phyloP scores from a whole-genome alignment of 257 asterid species.

The Voacanga thouarsii region DNA sequence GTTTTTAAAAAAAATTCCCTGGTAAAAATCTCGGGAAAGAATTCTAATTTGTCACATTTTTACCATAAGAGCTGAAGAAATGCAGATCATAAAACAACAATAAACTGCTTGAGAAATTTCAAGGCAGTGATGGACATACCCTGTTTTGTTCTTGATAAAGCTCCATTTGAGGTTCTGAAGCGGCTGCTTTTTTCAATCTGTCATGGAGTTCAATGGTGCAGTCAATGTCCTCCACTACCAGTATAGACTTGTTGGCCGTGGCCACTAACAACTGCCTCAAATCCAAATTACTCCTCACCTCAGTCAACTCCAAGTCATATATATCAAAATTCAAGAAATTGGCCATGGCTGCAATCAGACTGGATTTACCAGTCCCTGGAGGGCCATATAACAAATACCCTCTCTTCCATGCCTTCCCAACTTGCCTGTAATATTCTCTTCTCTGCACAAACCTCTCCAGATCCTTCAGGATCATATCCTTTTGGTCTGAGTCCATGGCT shows the following conservation, averaged over 20 bases:
- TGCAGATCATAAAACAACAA: too few species aligned
- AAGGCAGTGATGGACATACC: constrained; percentile 21
- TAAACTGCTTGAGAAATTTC: not conserved
- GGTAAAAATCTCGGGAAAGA: too few species aligned
- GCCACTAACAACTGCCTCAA: constrained; percentile 40
- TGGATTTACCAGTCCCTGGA: constrained; percentile 85
- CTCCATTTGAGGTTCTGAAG: not conserved
- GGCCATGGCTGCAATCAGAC: constrained; percentile 77
- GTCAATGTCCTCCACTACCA: constrained; percentile 75
- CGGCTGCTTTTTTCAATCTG: not conserved
- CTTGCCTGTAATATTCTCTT: constrained; percentile 51
- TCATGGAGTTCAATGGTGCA: constrained; percentile 34
- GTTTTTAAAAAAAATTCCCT: too few species aligned
- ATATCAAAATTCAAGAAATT: constrained; percentile 60
- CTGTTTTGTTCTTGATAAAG: constrained; percentile 23
- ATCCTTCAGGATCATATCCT: constrained; percentile 37
- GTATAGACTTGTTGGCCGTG: constrained; percentile 52
- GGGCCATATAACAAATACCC: constrained; percentile 75
- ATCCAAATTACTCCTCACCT: constrained; percentile 35
- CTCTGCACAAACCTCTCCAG: constrained; percentile 45
- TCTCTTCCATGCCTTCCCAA: constrained; percentile 78
- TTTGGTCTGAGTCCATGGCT: constrained; percentile 46
- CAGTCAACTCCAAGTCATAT: constrained; percentile 63
- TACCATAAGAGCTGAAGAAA: not conserved
- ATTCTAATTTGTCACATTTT: too few species aligned